These are phyloP conservation scores for Solanum clarkiae DNA, from an alignment of 257 asterid genomes.

Conservation along the genomic window DNA sequence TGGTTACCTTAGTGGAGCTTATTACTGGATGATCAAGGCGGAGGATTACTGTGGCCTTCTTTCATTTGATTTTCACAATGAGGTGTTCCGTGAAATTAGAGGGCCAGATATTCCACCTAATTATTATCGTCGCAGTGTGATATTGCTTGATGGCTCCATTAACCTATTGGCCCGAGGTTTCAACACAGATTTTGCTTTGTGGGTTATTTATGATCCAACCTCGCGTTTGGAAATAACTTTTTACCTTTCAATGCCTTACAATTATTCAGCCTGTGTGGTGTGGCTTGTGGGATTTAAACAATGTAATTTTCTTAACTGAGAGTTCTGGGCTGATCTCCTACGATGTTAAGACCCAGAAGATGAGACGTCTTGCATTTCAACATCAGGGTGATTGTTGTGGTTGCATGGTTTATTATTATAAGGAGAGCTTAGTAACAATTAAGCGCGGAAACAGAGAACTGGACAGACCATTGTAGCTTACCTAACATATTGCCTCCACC, in stretches of 20 bases:
- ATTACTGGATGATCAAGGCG: neutral
- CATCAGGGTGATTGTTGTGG: neutral
- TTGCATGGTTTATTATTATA: neutral
- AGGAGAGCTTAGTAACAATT: neutral
- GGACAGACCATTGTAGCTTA: neutral
- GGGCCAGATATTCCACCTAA: neutral
- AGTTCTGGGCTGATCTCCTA: neutral
- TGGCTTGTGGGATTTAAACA: neutral
- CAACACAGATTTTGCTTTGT: neutral
- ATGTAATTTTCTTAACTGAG: neutral
- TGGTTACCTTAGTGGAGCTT: neutral
- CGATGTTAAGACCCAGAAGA: neutral
- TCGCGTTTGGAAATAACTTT: neutral
- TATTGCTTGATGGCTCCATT: neutral
- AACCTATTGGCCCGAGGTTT: neutral
- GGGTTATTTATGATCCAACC: neutral
- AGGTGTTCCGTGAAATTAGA: neutral
- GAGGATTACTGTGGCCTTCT: neutral
- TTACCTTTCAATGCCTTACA: neutral
- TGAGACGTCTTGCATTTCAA: neutral
- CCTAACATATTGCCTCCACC: neutral
- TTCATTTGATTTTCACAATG: neutral
- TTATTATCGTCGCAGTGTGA: neutral
- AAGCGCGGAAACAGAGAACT: neutral
- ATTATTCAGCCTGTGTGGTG: rapidly evolving